Evolutionary conservation across 1,284 basidiomycete species (phyloP), one percentile per base, ranked within the genome.

Genomic region (Singerocomus inundabilis): DNA sequence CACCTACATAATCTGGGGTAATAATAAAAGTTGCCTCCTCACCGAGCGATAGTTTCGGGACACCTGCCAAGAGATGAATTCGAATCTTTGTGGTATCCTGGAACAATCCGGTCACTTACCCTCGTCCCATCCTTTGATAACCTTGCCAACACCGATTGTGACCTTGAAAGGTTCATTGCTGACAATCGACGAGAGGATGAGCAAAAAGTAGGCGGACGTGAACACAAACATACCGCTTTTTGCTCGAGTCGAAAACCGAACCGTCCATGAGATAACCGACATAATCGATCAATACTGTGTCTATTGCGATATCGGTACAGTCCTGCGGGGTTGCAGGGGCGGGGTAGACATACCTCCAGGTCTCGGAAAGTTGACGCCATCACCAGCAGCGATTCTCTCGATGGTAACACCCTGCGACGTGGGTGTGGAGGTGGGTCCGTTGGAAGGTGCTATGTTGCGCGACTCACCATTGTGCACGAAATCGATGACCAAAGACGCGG

Each of bases 51-150:
- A 93, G 70, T 72, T 89, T 77, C 15, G 78, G 80, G 29, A 93
- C 86, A 51, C 84, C 87, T 90, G 59, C 63, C 13, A 11, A 37
- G 28, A 33, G 34, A 46, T 51, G 33, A 52, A 33, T 15, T 11
- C 31, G 55, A 31, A 4, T 21, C 21, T 21, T 21, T 21, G 54
- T 25, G 40, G 53, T 48, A 39, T 25, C 8, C 6, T 28, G 11
- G 15, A 12, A 31, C 31, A 45, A 47, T 16, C 33, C n/a, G 30
- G 37, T 13, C 26, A 72, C 77, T 66, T 63, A 89, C 91, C 91
- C 71, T 93, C 91, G 65, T 95, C 91, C 92, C 92, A 95, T 36
- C 91, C 92, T 68, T 79, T 85, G 72, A 93, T 93, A 48, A 93
- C 91, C 67, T 84, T 84, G 32, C 86, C 87, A 39, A 84, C 75